Base-by-base conservation (phyloP, 306 rosid genomes). In the Fragaria vesca region DNA sequence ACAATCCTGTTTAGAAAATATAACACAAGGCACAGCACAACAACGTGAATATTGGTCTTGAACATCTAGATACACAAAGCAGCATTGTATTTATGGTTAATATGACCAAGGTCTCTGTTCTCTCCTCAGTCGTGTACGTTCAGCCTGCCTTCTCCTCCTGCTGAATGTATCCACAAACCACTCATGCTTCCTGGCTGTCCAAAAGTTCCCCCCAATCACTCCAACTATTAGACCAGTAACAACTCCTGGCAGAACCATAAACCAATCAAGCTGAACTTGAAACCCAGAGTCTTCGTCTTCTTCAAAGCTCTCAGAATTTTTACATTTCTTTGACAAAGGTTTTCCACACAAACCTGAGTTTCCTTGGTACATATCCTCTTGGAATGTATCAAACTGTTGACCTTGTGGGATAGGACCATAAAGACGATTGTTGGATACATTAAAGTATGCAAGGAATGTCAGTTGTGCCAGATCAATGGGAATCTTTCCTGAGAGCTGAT, bases 401-500 rank as follows among this genome's bases (percentile, higher is more conserved):
- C 57, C 82, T 13, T 28, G 54, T 45, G 82, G 78, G 5, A 79
- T 38, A 2, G 34, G 58, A 1, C 78, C 82, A 34, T 7, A 12
- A 38, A 57, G 67, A 8, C 18, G 5, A 66, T 55, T 73, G 0
- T 73, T 0, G 10, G 68, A 55, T 13, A 38, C 77, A 42, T 73
- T 57, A 6, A 73, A 73, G 9, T 21, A 55, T 2, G n/a, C 32
- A 8, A 81, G 84, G 71, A 52, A 52, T 18, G 18, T 76, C 38
- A 71, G 42, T 2, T 62, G 43, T 0, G 30, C 24, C 15, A 70
- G 20, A n/a, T 4, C 43, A 11, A 2, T 2, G 18, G 80, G 77
- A 47, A 81, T 81, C 66, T 1, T 28, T 57, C 80, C 52, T 4
- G 73, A 70, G 58, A 81, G 67, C 43, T 50, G 12, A n/a, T 81